A percentile compares a stretch with the other conserved stretches of the same genome.
Evolutionary conservation across 176 grass and related monocot species (phyloP).

Genomic region (Musa beccarii): DNA sequence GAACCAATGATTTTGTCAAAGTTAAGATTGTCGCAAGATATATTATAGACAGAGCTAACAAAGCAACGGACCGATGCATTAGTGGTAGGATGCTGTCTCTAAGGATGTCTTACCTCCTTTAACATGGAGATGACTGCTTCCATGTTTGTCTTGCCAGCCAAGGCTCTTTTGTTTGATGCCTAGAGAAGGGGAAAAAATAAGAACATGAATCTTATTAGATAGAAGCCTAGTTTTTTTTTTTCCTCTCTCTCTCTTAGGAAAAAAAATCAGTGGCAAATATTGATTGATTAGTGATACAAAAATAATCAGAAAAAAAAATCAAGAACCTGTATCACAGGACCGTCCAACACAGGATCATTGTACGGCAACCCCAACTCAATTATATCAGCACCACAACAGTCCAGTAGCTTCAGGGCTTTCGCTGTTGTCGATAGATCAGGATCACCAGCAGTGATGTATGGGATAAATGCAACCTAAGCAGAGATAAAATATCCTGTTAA

Average conservation of each 20-base stretch:
- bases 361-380: constrained; percentile 23
- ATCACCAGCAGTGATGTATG: constrained; percentile 24
- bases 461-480: constrained; percentile 20
- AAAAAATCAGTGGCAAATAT: neutral
- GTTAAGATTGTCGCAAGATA: neutral
- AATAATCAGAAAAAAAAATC: neutral
- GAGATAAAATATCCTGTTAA: too few relatives aligned
- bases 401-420: constrained; percentile 4
- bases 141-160: neutral
- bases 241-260: neutral
- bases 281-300: neutral
- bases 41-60: neutral
- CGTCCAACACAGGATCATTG: constrained; percentile 1
- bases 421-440: constrained; percentile 19
- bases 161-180: neutral
- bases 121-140: constrained; percentile 14
- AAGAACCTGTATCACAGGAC: constrained; percentile 29
- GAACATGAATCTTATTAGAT: neutral
- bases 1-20: too few relatives aligned
- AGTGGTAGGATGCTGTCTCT: neutral
- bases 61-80: neutral
- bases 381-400: constrained; percentile 4
- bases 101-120: constrained; percentile 6
- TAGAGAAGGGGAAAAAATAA: neutral
- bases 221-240: neutral